Evolutionary conservation across 495 filamentous ascomycete species (phyloP), one percentile per base, ranked within the genome.

Genomic region (Hyaloscypha bicolor): DNA sequence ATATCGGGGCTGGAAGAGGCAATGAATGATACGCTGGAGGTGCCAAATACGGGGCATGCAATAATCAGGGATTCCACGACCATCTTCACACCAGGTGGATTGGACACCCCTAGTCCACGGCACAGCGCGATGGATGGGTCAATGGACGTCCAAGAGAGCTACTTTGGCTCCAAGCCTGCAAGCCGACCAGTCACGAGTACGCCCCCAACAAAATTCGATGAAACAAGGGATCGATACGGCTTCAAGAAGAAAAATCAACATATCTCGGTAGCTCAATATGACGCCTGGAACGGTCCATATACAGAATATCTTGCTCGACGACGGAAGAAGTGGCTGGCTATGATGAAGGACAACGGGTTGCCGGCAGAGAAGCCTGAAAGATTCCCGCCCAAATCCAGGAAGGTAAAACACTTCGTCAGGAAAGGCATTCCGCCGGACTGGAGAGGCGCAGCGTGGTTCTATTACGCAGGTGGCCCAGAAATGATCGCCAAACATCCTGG

Each of bases 401-500:
- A 94, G 73, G 85, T 94, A 33, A 97, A 96, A 78, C 85, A 93
- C 14, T 97, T 92, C 73, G 85, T 97, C 33, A 88, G 94, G 39
- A 99, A 99, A 76, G 95, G 95, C n/a, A 93, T 97, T 30, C 95
- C 95, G 2, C 90, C 93, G 1, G 92, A 96, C 65, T 93, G 92
- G 86, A 86, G 95, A 71, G 95, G 95, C 12, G 89, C 90, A 6
- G 94, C 95, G 35, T 99, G 95, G 95, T 99, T 97, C 72, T 98
- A 89, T 77, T 99, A 97, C 76, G 93, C 93, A n/a, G 93, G 93
- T 14, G 95, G 95, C 6, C 91, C 91, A 32, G 85, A 87, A 51
- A 87, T 89, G 69, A 72, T 97, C 63, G 85, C 85, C 63, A 88
- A 91, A 63, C 83, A 96, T 73, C 79, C 82, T 11, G 91, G 91